Percentiles rank a stretch among this genome's conserved stretches.
These are phyloP conservation scores for Paramyrothecium roridum DNA, from an alignment of 2,329 filamentous ascomycete genomes.

Conservation along the genomic window DNA sequence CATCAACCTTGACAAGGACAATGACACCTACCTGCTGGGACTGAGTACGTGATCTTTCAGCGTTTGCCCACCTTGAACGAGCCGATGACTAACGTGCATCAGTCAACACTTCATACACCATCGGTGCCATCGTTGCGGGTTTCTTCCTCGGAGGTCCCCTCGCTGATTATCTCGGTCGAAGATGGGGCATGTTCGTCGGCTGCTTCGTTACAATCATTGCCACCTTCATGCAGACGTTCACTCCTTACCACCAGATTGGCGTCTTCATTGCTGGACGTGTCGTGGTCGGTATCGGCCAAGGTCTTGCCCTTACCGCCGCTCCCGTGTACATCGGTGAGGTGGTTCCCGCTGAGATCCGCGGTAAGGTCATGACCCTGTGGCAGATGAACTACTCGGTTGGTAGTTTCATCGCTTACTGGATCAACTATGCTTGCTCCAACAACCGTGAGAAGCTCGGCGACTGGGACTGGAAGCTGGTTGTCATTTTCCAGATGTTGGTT, in stretches of 20 bases:
- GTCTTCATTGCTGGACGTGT: conserved; percentile 68
- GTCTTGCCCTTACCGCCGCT: conserved; percentile 64
- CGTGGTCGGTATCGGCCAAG: conserved; percentile 68
- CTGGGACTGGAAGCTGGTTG: conserved; percentile 72
- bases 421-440: conserved; percentile 61
- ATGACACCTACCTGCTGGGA: conserved; percentile 41
- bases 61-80: not conserved
- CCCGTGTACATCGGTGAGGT: conserved; percentile 71
- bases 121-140: conserved; percentile 66
- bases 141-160: conserved; percentile 67
- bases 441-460: conserved; percentile 55
- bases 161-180: conserved; percentile 60
- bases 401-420: conserved; percentile 48
- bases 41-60: conserved; percentile 19
- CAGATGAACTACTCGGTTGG: conserved; percentile 64
- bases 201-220: conserved; percentile 64
- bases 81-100: not conserved
- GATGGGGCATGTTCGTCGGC: conserved; percentile 62
- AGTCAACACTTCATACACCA: conserved; percentile 67
- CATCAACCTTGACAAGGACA: conserved; percentile 49
- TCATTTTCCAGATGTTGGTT: conserved; percentile 70
- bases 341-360: conserved; percentile 60
- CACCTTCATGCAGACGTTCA: conserved; percentile 66
- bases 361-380: conserved; percentile 66
- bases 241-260: conserved; percentile 57